A percentile compares a stretch with the other conserved stretches of the same genome.
These are phyloP conservation scores for Nannochloropsis oceanica DNA, from an alignment of 108 stramenopile genomes.

Conservation along the genomic window DNA sequence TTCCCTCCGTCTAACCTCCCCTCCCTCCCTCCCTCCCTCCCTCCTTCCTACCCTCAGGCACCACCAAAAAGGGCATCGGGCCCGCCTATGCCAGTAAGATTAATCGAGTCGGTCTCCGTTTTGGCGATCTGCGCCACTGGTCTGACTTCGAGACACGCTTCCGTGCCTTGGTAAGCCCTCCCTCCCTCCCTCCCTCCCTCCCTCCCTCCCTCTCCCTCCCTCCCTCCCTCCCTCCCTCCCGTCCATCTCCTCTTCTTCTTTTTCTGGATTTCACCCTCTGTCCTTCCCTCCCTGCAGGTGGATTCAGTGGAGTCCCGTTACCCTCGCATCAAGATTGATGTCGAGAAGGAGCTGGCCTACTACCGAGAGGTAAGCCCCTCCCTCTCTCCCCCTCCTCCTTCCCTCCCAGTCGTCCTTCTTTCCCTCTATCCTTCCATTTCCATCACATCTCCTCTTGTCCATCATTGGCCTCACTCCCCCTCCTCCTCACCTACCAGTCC, in stretches of 20 bases:
- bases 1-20: too few species aligned
- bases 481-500: not conserved
- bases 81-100: slow-evolving; percentile 95
- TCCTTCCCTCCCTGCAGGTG: not conserved
- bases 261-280: not conserved
- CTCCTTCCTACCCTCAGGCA: not conserved
- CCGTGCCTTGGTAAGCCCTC: slow-evolving; percentile 48
- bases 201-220: not conserved
- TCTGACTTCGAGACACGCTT: slow-evolving; percentile 64
- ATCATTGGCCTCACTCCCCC: not conserved
- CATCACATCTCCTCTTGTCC: not conserved
- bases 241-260: not conserved
- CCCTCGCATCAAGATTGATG: slow-evolving; percentile 67
- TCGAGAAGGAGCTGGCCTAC: slow-evolving; percentile 63
- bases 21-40: not conserved
- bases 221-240: not conserved
- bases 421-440: not conserved
- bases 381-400: not conserved
- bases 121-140: slow-evolving; percentile 70
- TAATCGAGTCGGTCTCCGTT: slow-evolving; percentile 89
- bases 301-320: not conserved
- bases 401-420: not conserved
- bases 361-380: slow-evolving; percentile 49
- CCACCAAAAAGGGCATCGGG: slow-evolving; percentile 71
- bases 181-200: not conserved